Percentiles rank a stretch among this genome's conserved stretches.
These are phyloP conservation scores for Pseudevernia furfuracea DNA, from an alignment of 495 filamentous ascomycete species.

Conservation along the genomic window DNA sequence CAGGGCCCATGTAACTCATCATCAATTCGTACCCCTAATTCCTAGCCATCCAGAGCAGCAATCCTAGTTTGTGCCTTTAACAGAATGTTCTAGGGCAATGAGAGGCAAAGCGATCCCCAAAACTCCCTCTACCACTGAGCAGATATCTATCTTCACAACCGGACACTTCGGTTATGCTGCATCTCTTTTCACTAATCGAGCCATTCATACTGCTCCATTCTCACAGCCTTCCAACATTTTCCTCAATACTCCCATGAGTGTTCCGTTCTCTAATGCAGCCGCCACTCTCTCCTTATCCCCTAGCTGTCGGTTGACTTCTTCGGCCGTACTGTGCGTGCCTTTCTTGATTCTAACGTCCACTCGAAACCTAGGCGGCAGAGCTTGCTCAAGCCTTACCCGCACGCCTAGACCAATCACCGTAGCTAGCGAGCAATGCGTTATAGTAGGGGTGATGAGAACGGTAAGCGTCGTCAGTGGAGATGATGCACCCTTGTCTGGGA, in stretches of 20 bases:
- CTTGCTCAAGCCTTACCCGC: constrained; percentile 80
- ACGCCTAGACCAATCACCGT: constrained; percentile 95
- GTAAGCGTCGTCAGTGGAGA: constrained; percentile 44
- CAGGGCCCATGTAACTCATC: neutral
- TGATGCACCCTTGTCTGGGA: constrained; percentile 22
- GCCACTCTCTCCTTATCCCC: constrained; percentile 94
- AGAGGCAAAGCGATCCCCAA: neutral
- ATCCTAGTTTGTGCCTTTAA: neutral
- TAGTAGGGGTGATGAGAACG: constrained; percentile 82
- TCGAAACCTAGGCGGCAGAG: constrained; percentile 84
- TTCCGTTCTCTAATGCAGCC: constrained; percentile 89
- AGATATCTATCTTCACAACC: neutral
- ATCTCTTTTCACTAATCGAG: neutral
- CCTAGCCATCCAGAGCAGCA: neutral
- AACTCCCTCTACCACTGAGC: neutral
- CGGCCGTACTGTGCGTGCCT: constrained; percentile 87
- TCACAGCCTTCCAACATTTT: constrained; percentile 71
- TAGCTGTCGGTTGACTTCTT: constrained; percentile 92
- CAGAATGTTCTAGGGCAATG: neutral
- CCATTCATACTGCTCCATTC: constrained; percentile 7
- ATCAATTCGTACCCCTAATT: neutral
- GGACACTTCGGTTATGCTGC: neutral
- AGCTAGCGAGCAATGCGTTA: constrained; percentile 91
- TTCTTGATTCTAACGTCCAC: constrained; percentile 91
- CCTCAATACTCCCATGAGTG: constrained; percentile 73